phyloP scores from a whole-genome alignment of 208 protist genomes.

The Dictyostelium gargantuum region DNA sequence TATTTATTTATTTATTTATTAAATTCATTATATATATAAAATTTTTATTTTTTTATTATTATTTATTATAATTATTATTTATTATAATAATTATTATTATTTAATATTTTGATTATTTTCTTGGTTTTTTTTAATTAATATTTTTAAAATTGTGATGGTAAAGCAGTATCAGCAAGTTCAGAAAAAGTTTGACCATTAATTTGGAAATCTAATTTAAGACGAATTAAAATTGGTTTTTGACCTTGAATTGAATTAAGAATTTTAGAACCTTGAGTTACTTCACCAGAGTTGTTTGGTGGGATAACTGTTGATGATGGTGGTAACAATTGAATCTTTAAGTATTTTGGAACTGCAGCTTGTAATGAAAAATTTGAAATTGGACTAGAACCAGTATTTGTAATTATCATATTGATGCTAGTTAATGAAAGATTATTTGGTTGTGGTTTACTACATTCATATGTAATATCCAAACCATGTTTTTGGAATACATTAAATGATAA shows the following conservation, averaged over 20 bases:
- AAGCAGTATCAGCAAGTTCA: conserved; percentile 52
- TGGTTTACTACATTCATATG: conserved; percentile 58
- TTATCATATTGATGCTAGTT: conserved; percentile 50
- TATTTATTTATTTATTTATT: too few species aligned
- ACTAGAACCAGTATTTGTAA: conserved; percentile 41
- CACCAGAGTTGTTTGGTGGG: conserved; percentile 1
- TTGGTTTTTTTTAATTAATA: not conserved
- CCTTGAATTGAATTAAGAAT: conserved; percentile 59
- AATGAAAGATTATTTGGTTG: conserved; percentile 10
- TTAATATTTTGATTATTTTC: not conserved
- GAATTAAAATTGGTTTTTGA: conserved; percentile 57
- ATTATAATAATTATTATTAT: not conserved
- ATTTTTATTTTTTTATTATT: too few species aligned
- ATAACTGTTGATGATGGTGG: conserved; percentile 28
- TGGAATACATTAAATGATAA: conserved; percentile 26
- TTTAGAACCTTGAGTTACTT: conserved; percentile 58
- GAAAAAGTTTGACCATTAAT: conserved; percentile 21
- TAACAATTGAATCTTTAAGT: conserved; percentile 69
- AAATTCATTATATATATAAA: too few species aligned
- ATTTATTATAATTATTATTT: not conserved
- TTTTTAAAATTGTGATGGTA: conserved; percentile 56
- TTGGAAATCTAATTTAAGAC: conserved; percentile 32
- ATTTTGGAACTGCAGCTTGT: conserved; percentile 80
- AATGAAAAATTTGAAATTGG: conserved; percentile 64
- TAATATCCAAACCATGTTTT: conserved; percentile 62